Base-by-base conservation (phyloP, 2,329 filamentous ascomycete species). In the Gremmenia infestans region DNA sequence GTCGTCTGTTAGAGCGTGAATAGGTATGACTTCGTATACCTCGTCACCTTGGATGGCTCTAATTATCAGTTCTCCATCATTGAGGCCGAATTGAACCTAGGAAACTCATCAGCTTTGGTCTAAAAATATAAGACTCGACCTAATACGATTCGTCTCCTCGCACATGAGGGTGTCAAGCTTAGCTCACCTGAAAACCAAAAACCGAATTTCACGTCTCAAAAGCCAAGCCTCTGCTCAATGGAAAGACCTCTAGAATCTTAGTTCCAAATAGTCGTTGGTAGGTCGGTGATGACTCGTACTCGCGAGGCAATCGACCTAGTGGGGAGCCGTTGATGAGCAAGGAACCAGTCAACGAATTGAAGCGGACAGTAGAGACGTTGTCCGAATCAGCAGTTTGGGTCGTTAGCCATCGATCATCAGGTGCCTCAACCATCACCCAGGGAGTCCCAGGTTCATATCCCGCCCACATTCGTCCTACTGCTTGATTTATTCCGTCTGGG, bases 291-390 rank as follows among this genome's bases (percentile, higher is more conserved):
- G 25, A 7, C 36, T 75, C 70, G 49, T 80, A 84, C 0, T 73
- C 57, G 0, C 11, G 2, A 0, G 81, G 81, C 0, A 84, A 70
- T 2, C 76, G 72, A 4, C 72, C 65, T 0, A 83, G 60, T 0
- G 78, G 80, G 1, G 69, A 43, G 0, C 81, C 81, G 54, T 83
- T 72, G 0, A 85, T 73, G 0, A 83, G 70, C 0, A 86, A 67
- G 23, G 77, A 71, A 0, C 77, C 81, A 0, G 72, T 77, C 2
- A 86, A 59, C 0, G 82, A 49, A 57, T 81, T 81, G 59, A 77
- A 77, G 25, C 78, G 73, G 3, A 80, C 71, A 3, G 32, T 6
- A 2, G 25, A 37, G 25, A 42, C 36, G 15, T 49, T 50, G n/a
- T 14, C 17, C 15, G 55, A 8, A 9, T 23, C 25, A 35, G 25